Evolutionary conservation across 164 flowering plant species (phyloP).

Genomic region (Saururus chinensis): DNA sequence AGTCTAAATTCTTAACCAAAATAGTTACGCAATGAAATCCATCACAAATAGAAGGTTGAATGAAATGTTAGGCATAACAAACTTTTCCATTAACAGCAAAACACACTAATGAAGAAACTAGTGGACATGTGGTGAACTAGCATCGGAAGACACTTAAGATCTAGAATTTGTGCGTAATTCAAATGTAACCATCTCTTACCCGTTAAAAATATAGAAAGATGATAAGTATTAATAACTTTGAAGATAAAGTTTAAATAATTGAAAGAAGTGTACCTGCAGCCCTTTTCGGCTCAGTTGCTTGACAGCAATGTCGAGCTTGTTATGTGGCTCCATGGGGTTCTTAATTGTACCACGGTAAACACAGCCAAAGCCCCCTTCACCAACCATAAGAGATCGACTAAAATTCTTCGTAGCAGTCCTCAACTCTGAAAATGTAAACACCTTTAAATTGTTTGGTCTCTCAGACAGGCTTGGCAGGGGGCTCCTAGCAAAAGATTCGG

Average conservation of each 20-base stretch:
- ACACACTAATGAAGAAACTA: neutral
- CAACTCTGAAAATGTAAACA: slow-evolving; percentile 56
- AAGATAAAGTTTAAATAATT: neutral
- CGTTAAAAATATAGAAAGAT: neutral
- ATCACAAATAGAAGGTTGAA: neutral
- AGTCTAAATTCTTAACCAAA: neutral
- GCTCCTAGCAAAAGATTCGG: slow-evolving; percentile 40
- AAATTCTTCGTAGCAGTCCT: slow-evolving; percentile 68
- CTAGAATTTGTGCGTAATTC: too few relatives aligned
- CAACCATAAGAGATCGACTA: slow-evolving; percentile 56
- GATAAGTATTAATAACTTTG: neutral
- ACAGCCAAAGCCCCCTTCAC: slow-evolving; percentile 98
- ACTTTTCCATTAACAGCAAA: neutral
- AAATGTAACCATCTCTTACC: too few relatives aligned
- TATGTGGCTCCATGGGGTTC: slow-evolving; percentile 38
- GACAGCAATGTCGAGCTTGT: slow-evolving; percentile 59
- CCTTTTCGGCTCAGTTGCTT: slow-evolving; percentile 82
- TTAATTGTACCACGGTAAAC: slow-evolving; percentile 70
- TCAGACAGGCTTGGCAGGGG: slow-evolving; percentile 36
- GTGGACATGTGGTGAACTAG: too few relatives aligned
- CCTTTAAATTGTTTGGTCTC: slow-evolving; percentile 61
- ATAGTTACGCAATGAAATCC: neutral
- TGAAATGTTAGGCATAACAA: neutral
- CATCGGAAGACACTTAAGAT: too few relatives aligned
- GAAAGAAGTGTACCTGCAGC: slow-evolving; percentile 32